These are phyloP conservation scores for maize (Zea mays) DNA, from an alignment of 176 grass and related monocot genomes.

Conservation along the genomic window DNA sequence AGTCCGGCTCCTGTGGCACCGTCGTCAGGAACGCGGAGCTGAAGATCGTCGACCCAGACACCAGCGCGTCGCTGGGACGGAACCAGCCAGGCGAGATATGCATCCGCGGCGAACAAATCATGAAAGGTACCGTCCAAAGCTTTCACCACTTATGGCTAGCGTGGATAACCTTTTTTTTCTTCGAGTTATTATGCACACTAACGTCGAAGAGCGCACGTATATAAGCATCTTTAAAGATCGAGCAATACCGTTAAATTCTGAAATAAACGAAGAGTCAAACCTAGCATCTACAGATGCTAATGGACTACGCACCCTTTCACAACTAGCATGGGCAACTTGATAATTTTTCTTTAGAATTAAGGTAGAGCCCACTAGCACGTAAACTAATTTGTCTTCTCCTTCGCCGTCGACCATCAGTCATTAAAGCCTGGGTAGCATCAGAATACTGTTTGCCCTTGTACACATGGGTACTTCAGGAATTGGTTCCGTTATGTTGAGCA, in stretches of 20 bases:
- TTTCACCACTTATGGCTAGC: too few relatives aligned
- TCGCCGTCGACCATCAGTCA: not conserved
- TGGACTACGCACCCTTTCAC: too few relatives aligned
- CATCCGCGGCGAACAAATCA: slow-evolving; percentile 92
- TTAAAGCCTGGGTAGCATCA: not conserved
- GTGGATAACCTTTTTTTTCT: too few relatives aligned
- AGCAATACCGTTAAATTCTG: too few relatives aligned
- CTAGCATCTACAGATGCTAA: too few relatives aligned
- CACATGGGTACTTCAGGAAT: not conserved
- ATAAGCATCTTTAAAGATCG: too few relatives aligned
- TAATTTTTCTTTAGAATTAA: not conserved
- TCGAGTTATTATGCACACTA: too few relatives aligned
- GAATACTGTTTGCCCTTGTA: not conserved
- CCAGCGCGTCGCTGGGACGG: slow-evolving; percentile 51
- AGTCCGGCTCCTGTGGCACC: slow-evolving; percentile 88
- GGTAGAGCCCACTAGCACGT: not conserved
- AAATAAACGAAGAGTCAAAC: too few relatives aligned
- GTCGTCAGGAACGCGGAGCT: slow-evolving; percentile 84
- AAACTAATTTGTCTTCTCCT: not conserved
- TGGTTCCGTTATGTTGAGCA: too few relatives aligned
- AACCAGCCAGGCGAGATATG: slow-evolving; percentile 82
- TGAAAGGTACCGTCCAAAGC: slow-evolving; percentile 64
- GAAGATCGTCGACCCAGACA: slow-evolving; percentile 79
- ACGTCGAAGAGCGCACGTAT: too few relatives aligned
- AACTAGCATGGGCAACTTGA: not conserved